These are phyloP conservation scores for Prunus yedoensis DNA, from an alignment of 331 rosid species.

Conservation along the genomic window DNA sequence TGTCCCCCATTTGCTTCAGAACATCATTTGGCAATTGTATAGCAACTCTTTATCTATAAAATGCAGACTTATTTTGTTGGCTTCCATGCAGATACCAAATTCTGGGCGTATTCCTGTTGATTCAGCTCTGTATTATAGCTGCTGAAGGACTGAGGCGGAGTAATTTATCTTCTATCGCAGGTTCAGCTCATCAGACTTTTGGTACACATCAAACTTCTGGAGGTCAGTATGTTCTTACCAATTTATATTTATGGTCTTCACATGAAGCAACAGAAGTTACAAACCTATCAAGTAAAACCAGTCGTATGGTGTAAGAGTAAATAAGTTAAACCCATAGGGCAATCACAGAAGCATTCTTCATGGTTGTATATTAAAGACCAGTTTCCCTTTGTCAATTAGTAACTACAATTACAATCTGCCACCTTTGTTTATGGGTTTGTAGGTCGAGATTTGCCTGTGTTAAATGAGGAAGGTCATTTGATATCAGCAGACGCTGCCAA, in stretches of 20 bases:
- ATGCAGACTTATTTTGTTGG: constrained; percentile 12
- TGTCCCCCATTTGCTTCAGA: not conserved
- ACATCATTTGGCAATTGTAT: not conserved
- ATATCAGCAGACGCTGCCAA: constrained; percentile 55
- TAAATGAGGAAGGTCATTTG: constrained; percentile 79
- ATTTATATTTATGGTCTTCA: not conserved
- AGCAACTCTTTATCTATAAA: not conserved
- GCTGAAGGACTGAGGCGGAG: constrained; percentile 80
- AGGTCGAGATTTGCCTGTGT: constrained; percentile 85
- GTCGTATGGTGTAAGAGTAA: not conserved
- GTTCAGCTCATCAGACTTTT: constrained; percentile 68
- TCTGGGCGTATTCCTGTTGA: constrained; percentile 82
- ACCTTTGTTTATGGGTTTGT: constrained; percentile 18
- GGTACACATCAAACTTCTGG: constrained; percentile 50
- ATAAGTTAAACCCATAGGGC: not conserved
- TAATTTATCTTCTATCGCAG: constrained; percentile 68
- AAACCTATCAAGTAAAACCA: not conserved
- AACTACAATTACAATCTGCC: constrained; percentile 6
- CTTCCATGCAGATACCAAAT: constrained; percentile 79
- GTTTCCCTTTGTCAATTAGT: not conserved
- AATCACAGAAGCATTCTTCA: not conserved
- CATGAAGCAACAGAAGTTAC: not conserved
- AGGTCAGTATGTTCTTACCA: constrained; percentile 45
- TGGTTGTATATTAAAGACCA: not conserved
- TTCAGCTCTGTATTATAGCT: constrained; percentile 91